Base-by-base conservation (phyloP, 805 yeast genomes). In the Kodamaea jinghongensis region DNA sequence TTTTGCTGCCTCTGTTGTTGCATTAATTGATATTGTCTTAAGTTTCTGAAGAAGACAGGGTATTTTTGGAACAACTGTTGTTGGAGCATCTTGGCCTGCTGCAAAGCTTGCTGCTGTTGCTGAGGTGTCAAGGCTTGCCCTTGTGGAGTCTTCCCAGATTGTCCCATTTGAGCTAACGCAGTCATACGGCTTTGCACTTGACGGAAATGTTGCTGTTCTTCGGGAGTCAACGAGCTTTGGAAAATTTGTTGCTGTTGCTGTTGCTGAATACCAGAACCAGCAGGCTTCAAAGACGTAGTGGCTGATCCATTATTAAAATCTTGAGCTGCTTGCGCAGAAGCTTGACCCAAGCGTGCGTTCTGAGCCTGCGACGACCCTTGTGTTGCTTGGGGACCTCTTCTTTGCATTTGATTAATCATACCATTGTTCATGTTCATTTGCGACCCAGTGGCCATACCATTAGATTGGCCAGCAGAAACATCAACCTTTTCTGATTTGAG, bases 181-280 rank as follows among this genome's bases (percentile, higher is more conserved):
- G 56, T 61, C 64, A 67, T 64, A 30, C 65, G 55, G 2, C 58
- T 46, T 44, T 69, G 75, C 39, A 64, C 49, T 35, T 67, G 73
- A 41, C 65, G 60, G 55, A 65, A 69, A 4, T 56, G 47, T 35
- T 62, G 70, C 41, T 69, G 75, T 41, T 69, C 74, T 39, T 67
- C 67, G 1, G 71, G 65, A 3, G 65, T 50, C 33, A 69, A 56
- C 8, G 70, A 52, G 42, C 49, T 60, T 37, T 65, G 73, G 62
- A 69, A 68, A n/a, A 69, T 63, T 42, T 69, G 73, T 47, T 69
- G 73, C 38, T 69, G 73, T 37, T 67, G 72, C 36, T 64, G 70
- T 42, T 65, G 72, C 34, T 55, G 56, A n/a, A 20, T 20, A 6
- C 23, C 23, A 20, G 23, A 20, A 20, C 23, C 23, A 20, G 23